A percentile compares a stretch with the other conserved stretches of the same genome.
Evolutionary conservation across 257 asterid genomes (phyloP).

Genomic region (Primulina eburnea): DNA sequence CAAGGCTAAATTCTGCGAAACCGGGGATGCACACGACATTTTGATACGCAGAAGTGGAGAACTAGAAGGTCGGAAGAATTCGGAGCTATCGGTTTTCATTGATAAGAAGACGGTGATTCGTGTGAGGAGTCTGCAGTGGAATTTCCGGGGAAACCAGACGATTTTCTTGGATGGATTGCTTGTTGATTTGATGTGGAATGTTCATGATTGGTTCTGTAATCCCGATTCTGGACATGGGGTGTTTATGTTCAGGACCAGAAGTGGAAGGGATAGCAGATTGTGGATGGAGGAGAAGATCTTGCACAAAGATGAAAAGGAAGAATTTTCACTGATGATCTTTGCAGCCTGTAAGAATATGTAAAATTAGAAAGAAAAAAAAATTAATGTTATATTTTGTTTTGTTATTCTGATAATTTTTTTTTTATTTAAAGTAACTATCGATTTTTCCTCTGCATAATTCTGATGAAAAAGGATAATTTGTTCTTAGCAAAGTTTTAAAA

Average conservation of each 20-base stretch:
- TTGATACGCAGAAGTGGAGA: constrained; percentile 61
- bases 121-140: constrained; percentile 92
- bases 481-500: too few relatives aligned
- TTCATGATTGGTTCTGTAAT: constrained; percentile 75
- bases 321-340: neutral
- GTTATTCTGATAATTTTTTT: too few relatives aligned
- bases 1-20: constrained; percentile 55
- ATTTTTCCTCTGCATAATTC: too few relatives aligned
- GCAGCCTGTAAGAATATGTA: neutral
- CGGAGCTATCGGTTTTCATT: constrained; percentile 58
- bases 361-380: neutral
- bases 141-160: constrained; percentile 91
- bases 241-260: constrained; percentile 90
- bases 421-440: too few relatives aligned
- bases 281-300: constrained; percentile 78
- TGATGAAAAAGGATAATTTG: too few relatives aligned
- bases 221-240: constrained; percentile 55
- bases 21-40: constrained; percentile 59
- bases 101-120: constrained; percentile 67
- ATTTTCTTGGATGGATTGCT: constrained; percentile 76
- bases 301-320: constrained; percentile 29
- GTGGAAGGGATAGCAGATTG: constrained; percentile 77
- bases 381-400: too few relatives aligned
- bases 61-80: constrained; percentile 54
- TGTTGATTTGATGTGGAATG: constrained; percentile 96